Evolutionary conservation across 257 asterid species (phyloP), one percentile per base, ranked within the genome.

Genomic region (Solanum arcanum): DNA sequence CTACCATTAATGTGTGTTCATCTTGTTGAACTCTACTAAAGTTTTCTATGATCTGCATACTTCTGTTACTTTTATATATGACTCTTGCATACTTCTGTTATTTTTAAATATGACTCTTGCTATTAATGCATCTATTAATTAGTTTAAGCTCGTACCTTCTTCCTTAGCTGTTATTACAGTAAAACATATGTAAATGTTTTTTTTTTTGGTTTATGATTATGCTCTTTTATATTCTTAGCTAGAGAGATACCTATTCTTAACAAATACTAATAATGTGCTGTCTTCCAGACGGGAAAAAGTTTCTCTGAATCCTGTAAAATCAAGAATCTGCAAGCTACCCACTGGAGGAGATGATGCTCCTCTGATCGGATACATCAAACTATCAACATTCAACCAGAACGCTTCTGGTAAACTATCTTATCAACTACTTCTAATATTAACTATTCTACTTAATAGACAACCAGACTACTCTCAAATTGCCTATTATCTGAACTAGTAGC

Each of bases 321-420:
- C 99, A 23, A 93, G 93, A 88, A 88, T 97, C 90, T 97, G 99
- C 93, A 91, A 91, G 91, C 83, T 90, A 87, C 89, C 97, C 84
- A 93, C 94, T 46, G 83, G 81, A 70, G 98, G 94, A 77, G 90
- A 92, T 46, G 95, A 95, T 83, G 93, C 93, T 76, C 92, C 93
- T 85, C 92, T 89, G 89, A 87, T 97, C 86, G 99, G 99, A 91
- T 97, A 97, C 87, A 96, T 97, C 91, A 97, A 97, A 90, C 91
- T 97, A 80, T 92, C 98, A 76, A 91, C 99, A 88, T 97, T 97
- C 96, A 97, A 92, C 90, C 98, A 96, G 92, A 97, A 97, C 86
- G 98, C 99, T 78, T 96, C 99, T 78, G 99, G 99, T 97, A 94
- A 64, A 8, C 20, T 18, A 81, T 81, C 31, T 20, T 81, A 49